Evolutionary conservation across 2,329 filamentous ascomycete genomes (phyloP).

Genomic region (Stylonectria norvegica): DNA sequence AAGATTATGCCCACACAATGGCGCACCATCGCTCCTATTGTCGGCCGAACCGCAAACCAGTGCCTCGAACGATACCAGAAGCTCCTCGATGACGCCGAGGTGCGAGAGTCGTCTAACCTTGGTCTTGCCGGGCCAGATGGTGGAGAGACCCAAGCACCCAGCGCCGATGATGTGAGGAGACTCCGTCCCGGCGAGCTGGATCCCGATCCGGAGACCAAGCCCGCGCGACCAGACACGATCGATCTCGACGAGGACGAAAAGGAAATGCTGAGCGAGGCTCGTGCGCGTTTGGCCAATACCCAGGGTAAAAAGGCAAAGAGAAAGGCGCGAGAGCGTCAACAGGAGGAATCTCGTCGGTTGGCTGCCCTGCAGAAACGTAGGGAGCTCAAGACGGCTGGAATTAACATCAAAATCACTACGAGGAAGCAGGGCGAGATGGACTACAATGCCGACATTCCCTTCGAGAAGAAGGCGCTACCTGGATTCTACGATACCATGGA

Average conservation of each 20-base stretch:
- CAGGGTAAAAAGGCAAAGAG: conserved; percentile 99
- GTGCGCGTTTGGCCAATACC: conserved; percentile 92
- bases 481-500: conserved; percentile 94
- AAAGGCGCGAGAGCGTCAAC: conserved; percentile 90
- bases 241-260: conserved; percentile 99
- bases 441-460: conserved; percentile 98
- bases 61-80: conserved; percentile 97
- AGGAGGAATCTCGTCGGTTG: conserved; percentile 88
- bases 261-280: conserved; percentile 97
- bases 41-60: conserved; percentile 93
- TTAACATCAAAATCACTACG: conserved; percentile 93
- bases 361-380: conserved; percentile 91
- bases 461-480: conserved; percentile 83
- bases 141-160: conserved; percentile 81
- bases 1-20: conserved; percentile 99
- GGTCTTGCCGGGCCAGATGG: conserved; percentile 82
- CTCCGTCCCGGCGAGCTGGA: conserved; percentile 91
- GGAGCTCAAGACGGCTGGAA: conserved; percentile 94
- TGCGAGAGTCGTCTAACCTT: conserved; percentile 78
- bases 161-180: conserved; percentile 85
- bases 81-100: conserved; percentile 91
- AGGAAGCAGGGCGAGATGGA: conserved; percentile 97
- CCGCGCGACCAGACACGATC: conserved; percentile 91
- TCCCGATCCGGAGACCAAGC: conserved; percentile 95
- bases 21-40: conserved; percentile 95